Conservation (phyloP, 2,329 filamentous ascomycete genomes). For the Neonectria faginata region DNA sequence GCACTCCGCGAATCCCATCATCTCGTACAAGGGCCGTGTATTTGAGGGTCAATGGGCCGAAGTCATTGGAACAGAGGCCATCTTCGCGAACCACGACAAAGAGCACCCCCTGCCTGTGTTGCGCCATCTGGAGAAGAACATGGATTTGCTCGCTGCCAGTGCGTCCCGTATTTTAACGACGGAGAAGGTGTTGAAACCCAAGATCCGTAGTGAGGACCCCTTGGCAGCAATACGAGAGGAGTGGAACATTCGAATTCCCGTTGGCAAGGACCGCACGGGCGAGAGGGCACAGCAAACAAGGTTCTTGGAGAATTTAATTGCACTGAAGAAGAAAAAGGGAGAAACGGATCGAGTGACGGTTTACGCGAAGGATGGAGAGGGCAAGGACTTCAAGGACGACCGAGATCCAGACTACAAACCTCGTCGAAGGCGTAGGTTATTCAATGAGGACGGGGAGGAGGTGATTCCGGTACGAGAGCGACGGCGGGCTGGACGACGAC, state of each 20-base stretch:
- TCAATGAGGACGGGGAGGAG: constrained; percentile 45
- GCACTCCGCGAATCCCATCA: constrained; percentile 78
- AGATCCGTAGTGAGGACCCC: constrained; percentile 50
- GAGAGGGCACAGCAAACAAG: constrained; percentile 61
- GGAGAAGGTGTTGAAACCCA: constrained; percentile 69
- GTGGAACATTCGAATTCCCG: constrained; percentile 59
- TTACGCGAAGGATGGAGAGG: constrained; percentile 60
- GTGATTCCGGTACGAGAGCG: constrained; percentile 38
- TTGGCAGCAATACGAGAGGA: constrained; percentile 56
- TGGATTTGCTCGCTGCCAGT: constrained; percentile 79
- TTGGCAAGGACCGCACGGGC: constrained; percentile 59
- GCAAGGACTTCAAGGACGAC: constrained; percentile 56
- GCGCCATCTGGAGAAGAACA: constrained; percentile 66
- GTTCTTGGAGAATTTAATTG: constrained; percentile 75
- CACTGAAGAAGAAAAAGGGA: constrained; percentile 71
- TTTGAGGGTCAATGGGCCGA: constrained; percentile 86
- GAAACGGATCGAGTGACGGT: constrained; percentile 75
- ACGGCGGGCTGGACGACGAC: constrained; percentile 33
- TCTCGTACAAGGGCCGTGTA: constrained; percentile 82
- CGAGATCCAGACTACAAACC: constrained; percentile 56
- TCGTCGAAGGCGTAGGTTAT: constrained; percentile 44
- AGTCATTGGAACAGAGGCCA: constrained; percentile 85
- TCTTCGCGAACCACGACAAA: constrained; percentile 70
- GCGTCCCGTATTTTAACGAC: constrained; percentile 76
- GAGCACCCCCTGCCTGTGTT: constrained; percentile 62